A percentile compares a stretch with the other conserved stretches of the same genome.
These are phyloP conservation scores for Cystofilobasidium capitatum DNA, from an alignment of 768 basidiomycete species.

Conservation along the genomic window DNA sequence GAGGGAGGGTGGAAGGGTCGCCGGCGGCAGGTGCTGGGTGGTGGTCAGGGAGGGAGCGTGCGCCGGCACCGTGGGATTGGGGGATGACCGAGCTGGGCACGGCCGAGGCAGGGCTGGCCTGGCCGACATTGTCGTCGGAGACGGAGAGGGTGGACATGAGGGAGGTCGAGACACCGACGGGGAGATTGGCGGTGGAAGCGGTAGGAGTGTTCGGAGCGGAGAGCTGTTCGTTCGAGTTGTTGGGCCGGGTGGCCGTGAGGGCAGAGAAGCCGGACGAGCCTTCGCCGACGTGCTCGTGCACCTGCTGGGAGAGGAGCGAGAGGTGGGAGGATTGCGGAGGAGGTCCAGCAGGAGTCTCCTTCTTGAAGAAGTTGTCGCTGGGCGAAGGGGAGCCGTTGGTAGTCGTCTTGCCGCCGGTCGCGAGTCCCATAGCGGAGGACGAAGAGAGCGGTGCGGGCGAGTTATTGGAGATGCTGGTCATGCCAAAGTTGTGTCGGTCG, in stretches of 20 bases:
- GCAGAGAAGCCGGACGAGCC: conserved; percentile 46
- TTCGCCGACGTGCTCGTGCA: conserved; percentile 5
- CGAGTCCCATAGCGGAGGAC: background rate
- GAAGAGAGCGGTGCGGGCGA: conserved; percentile 4
- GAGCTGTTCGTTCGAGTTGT: background rate
- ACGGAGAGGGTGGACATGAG: conserved; percentile 28
- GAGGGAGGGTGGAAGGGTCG: conserved; percentile 43
- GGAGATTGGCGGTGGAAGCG: conserved; percentile 30
- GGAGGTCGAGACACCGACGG: conserved; percentile 34
- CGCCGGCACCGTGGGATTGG: conserved; percentile 29
- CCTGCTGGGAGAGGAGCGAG: conserved; percentile 38
- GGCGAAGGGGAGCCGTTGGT: background rate
- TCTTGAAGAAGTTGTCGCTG: conserved; percentile 33
- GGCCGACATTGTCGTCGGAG: background rate
- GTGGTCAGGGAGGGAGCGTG: conserved; percentile 26
- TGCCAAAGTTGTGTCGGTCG: conserved; percentile 82
- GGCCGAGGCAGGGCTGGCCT: conserved; percentile 1
- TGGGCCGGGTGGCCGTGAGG: conserved; percentile 41
- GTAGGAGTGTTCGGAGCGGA: conserved; percentile 19
- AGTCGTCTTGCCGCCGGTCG: background rate
- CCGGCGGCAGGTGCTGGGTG: conserved; percentile 39
- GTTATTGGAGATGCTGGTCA: conserved; percentile 65
- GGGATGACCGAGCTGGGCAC: conserved; percentile 13
- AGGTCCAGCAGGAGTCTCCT: conserved; percentile 33
- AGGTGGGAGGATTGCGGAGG: conserved; percentile 36